phyloP scores from a whole-genome alignment of 345 rosid genomes.

The Hibiscus tridactylites region DNA sequence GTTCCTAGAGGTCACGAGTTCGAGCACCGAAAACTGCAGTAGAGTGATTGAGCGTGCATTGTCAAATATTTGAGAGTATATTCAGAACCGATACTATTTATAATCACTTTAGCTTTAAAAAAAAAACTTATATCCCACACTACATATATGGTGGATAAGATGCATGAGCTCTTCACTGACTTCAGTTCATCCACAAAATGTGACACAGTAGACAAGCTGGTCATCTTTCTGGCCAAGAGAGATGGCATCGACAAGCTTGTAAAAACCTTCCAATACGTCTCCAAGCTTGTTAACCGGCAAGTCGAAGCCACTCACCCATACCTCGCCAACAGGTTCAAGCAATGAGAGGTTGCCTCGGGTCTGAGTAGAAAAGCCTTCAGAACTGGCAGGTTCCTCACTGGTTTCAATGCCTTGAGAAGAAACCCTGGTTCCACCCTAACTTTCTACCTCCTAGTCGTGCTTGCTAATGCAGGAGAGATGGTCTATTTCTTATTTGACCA shows the following conservation, averaged over 20 bases:
- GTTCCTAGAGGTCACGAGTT: too few species aligned
- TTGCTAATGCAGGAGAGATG: conserved; percentile 94
- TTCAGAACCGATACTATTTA: too few species aligned
- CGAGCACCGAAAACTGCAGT: too few species aligned
- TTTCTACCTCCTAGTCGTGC: conserved; percentile 42
- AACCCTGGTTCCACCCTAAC: conserved; percentile 49
- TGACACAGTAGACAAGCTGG: conserved; percentile 83
- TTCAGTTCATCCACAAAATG: conserved; percentile 18
- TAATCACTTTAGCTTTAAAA: too few species aligned
- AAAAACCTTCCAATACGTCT: conserved; percentile 90
- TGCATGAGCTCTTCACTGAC: background rate
- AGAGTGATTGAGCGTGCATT: too few species aligned
- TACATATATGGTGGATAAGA: too few species aligned
- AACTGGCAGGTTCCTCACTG: conserved; percentile 80
- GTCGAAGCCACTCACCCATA: conserved; percentile 45
- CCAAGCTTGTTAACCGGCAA: conserved; percentile 84
- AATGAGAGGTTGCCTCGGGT: conserved; percentile 92
- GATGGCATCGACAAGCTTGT: conserved; percentile 99
- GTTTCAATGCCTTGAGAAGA: conserved; percentile 71
- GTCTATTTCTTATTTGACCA: conserved; percentile 94
- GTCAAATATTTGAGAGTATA: too few species aligned
- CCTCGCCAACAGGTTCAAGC: conserved; percentile 56
- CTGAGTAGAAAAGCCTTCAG: conserved; percentile 91
- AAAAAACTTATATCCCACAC: too few species aligned
- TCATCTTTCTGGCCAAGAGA: conserved; percentile 82